Percentiles rank a stretch among this genome's conserved stretches.
Evolutionary conservation across 208 protist species (phyloP).

Genomic region (Novymonas esmeraldas): DNA sequence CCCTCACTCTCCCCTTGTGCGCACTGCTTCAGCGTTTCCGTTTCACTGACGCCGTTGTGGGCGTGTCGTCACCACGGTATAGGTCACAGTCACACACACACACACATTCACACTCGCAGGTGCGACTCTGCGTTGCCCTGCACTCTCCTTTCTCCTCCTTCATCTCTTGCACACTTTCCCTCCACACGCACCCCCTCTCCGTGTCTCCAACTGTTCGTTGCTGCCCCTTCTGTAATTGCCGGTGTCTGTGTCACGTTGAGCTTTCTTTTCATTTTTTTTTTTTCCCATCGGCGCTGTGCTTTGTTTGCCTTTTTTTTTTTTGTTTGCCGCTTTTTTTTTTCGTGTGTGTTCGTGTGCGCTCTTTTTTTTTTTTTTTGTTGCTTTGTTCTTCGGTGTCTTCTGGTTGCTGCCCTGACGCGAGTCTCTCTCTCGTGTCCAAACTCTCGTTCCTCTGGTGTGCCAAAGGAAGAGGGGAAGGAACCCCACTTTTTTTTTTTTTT

Average conservation of each 20-base stretch:
- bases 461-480: no score
- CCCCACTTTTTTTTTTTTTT: background rate
- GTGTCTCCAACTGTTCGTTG: background rate
- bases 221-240: background rate
- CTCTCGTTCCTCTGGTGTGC: no score
- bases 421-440: background rate
- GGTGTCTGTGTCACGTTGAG: constrained; percentile 3
- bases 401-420: background rate
- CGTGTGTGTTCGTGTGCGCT: background rate
- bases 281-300: background rate
- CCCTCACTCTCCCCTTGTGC: no score
- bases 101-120: no score
- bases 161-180: no score
- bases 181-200: background rate
- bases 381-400: background rate
- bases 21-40: no score
- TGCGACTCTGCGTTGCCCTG: background rate
- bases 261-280: background rate
- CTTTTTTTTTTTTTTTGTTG: background rate
- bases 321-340: background rate
- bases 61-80: no score
- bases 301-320: background rate
- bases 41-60: no score
- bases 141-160: background rate
- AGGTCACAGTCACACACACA: no score